These are phyloP conservation scores for Clonostachys solani DNA, from an alignment of 2,329 filamentous ascomycete genomes.

Conservation along the genomic window DNA sequence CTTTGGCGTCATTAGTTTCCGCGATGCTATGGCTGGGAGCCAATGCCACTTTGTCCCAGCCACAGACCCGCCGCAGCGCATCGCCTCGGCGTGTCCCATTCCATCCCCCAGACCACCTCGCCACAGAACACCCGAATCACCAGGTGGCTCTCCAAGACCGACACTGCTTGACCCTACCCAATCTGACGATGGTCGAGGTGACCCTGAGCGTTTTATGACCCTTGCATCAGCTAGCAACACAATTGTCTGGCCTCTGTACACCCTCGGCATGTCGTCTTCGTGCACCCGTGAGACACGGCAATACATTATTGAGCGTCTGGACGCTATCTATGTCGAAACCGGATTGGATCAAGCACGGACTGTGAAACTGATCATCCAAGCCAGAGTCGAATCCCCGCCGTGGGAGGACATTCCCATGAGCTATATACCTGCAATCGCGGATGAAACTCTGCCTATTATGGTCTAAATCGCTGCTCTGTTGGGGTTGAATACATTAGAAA, in stretches of 20 bases:
- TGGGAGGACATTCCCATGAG: constrained; percentile 16
- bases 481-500: too few relatives aligned
- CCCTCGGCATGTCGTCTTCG: constrained; percentile 40
- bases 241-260: constrained; percentile 45
- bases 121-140: constrained; percentile 4
- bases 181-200: constrained; percentile 17
- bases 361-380: constrained; percentile 34
- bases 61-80: constrained; percentile 1
- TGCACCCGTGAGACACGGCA: constrained; percentile 32
- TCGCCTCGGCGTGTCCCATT: constrained; percentile 15
- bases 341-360: constrained; percentile 37
- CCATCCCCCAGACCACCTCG: constrained; percentile 12
- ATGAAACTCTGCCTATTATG: constrained; percentile 13
- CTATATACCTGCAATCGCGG: constrained; percentile 18
- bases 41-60: constrained; percentile 3
- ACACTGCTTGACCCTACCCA: constrained; percentile 34
- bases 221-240: constrained; percentile 42
- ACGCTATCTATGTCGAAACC: constrained; percentile 38
- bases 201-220: constrained; percentile 41
- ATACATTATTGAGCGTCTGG: constrained; percentile 39
- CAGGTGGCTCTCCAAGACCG: constrained; percentile 17
- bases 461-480: constrained; percentile 6
- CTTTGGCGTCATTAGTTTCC: constrained; percentile 39
- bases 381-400: constrained; percentile 19
- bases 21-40: constrained; percentile 19